Evolutionary conservation across 441 rosid genomes (phyloP).

Genomic region (Sinapis alba): DNA sequence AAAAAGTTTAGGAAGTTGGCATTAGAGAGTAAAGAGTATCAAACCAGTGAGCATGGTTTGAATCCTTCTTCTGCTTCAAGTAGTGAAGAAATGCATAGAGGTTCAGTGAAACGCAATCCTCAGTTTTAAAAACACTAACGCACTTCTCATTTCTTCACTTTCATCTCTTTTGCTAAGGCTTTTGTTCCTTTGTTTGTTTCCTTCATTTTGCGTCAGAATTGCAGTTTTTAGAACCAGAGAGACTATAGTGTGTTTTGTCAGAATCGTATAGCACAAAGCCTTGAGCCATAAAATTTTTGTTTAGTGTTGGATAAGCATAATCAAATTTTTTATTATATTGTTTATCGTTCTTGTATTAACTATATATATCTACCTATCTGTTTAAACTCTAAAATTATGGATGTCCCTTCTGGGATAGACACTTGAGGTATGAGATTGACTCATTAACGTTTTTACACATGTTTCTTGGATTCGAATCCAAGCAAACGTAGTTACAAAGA

Average conservation of each 20-base stretch:
- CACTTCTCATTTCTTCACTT: slow-evolving; percentile 10
- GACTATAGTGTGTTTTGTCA: slow-evolving; percentile 11
- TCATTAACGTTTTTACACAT: not conserved
- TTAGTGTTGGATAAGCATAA: not conserved
- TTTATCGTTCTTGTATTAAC: not conserved
- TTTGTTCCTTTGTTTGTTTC: too few relatives aligned
- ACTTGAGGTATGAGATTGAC: not conserved
- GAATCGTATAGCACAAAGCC: slow-evolving; percentile 12
- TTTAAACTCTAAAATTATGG: not conserved
- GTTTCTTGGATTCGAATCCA: too few relatives aligned
- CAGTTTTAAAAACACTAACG: slow-evolving; percentile 6
- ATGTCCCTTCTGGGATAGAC: not conserved
- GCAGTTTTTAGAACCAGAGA: slow-evolving; percentile 28
- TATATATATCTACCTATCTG: not conserved
- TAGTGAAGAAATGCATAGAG: slow-evolving; percentile 45
- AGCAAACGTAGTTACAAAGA: too few relatives aligned
- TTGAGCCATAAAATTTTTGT: slow-evolving; percentile 21
- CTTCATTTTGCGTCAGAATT: slow-evolving; percentile 6
- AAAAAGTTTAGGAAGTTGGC: slow-evolving; percentile 50
- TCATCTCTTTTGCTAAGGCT: slow-evolving; percentile 1
- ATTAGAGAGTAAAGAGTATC: slow-evolving; percentile 44
- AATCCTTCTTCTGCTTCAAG: slow-evolving; percentile 67
- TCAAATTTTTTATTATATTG: not conserved
- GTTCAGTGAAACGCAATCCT: slow-evolving; percentile 28
- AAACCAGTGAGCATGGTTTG: slow-evolving; percentile 67